These are phyloP conservation scores for Termitomyces bulborhizus DNA, from an alignment of 768 basidiomycete species.

Conservation along the genomic window DNA sequence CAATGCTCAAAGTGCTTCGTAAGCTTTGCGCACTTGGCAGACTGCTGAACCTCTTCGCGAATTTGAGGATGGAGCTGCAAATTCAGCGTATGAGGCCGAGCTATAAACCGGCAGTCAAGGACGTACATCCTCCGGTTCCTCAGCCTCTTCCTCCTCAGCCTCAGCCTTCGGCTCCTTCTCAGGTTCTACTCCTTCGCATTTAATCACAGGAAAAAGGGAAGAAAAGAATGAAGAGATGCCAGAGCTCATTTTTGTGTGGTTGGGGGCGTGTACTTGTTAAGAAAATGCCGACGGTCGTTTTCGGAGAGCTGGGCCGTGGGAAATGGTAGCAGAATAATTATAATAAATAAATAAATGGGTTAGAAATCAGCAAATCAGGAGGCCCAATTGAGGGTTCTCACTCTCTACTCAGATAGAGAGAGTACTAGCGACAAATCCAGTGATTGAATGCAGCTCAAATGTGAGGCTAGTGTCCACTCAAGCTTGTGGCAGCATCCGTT, in stretches of 20 bases:
- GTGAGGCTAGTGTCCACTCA: too few species aligned
- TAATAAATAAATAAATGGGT: neutral
- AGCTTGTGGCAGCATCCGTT: too few species aligned
- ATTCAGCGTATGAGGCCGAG: neutral
- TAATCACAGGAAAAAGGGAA: slow-evolving; percentile 35
- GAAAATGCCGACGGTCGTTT: slow-evolving; percentile 10
- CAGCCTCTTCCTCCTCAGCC: slow-evolving; percentile 37
- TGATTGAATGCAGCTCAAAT: too few species aligned
- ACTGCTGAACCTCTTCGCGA: slow-evolving; percentile 68
- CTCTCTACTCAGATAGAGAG: too few species aligned
- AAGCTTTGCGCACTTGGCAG: slow-evolving; percentile 58
- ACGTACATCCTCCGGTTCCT: slow-evolving; percentile 83
- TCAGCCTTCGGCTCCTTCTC: slow-evolving; percentile 54
- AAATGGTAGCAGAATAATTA: neutral
- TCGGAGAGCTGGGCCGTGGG: slow-evolving; percentile 12
- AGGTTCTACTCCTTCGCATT: slow-evolving; percentile 38
- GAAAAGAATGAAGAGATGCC: slow-evolving; percentile 39
- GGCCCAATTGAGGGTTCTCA: too few species aligned
- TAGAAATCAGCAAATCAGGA: neutral
- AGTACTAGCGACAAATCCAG: too few species aligned
- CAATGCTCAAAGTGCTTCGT: slow-evolving; percentile 88
- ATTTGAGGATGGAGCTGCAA: slow-evolving; percentile 60
- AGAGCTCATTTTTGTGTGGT: slow-evolving; percentile 25
- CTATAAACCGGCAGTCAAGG: neutral
- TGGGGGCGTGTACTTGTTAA: neutral